Percentiles rank a stretch among this genome's conserved stretches.
Conservation (phyloP, 2,329 filamentous ascomycete genomes). For the Gremmenia infestans region DNA sequence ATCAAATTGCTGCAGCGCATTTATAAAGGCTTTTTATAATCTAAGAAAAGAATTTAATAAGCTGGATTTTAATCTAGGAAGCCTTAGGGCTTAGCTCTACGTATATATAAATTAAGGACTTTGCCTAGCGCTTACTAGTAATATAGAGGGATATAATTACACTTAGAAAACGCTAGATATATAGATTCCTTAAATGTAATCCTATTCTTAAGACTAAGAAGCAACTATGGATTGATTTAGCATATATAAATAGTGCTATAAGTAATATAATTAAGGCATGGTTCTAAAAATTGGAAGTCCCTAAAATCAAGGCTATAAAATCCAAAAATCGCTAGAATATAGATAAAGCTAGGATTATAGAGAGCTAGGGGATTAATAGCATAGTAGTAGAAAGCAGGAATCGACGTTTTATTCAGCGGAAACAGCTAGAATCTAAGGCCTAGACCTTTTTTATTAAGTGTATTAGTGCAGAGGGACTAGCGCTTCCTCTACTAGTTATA, state of each 20-base stretch:
- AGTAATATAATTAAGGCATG: slow-evolving; percentile 1
- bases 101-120: too few relatives aligned
- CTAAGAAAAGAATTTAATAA: too few relatives aligned
- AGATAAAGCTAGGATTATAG: slow-evolving; percentile 4
- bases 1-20: too few relatives aligned
- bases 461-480: neutral
- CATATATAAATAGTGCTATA: neutral
- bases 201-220: neutral
- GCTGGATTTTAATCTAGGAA: too few relatives aligned
- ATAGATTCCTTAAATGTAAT: too few relatives aligned
- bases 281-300: slow-evolving; percentile 1
- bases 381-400: neutral
- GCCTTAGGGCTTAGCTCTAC: too few relatives aligned
- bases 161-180: too few relatives aligned
- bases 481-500: neutral
- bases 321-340: slow-evolving; percentile 2
- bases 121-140: too few relatives aligned
- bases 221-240: neutral
- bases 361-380: neutral
- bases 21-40: too few relatives aligned
- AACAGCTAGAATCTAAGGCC: slow-evolving; percentile 2
- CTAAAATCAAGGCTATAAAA: neutral
- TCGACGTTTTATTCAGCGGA: neutral
- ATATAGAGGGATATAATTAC: too few relatives aligned
- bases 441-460: slow-evolving; percentile 4